A percentile compares a stretch with the other conserved stretches of the same genome.
phyloP scores from a whole-genome alignment of 2,329 filamentous ascomycete species.

The Nemania serpens region DNA sequence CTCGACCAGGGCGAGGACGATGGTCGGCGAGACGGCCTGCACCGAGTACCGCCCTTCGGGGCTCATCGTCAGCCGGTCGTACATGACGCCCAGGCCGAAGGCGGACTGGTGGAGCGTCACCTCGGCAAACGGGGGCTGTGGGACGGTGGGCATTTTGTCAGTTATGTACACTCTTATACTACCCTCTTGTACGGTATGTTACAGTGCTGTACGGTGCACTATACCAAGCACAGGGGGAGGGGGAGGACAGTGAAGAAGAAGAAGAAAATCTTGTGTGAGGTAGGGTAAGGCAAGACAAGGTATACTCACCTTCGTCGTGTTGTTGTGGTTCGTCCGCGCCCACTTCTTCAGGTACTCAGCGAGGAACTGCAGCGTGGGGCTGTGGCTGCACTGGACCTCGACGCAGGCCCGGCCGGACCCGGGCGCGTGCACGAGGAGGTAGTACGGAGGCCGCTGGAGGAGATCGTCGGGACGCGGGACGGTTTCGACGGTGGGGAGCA shows the following conservation, averaged over 20 bases:
- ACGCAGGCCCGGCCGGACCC: slow-evolving; percentile 40
- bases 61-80: slow-evolving; percentile 50
- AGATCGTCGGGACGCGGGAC: slow-evolving; percentile 55
- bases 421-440: slow-evolving; percentile 47
- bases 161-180: too few relatives aligned
- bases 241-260: too few relatives aligned
- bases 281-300: not conserved
- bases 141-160: too few relatives aligned
- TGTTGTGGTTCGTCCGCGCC: slow-evolving; percentile 50
- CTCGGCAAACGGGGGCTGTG: slow-evolving; percentile 50
- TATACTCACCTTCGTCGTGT: slow-evolving; percentile 31
- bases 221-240: not conserved
- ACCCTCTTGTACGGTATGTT: too few relatives aligned
- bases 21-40: slow-evolving; percentile 48
- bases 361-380: slow-evolving; percentile 50
- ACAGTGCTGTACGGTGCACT: too few relatives aligned
- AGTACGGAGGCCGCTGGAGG: slow-evolving; percentile 53
- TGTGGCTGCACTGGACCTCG: slow-evolving; percentile 54
- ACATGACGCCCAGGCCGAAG: slow-evolving; percentile 50
- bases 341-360: slow-evolving; percentile 53
- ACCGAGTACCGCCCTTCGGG: slow-evolving; percentile 42
- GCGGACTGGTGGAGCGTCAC: slow-evolving; percentile 50
- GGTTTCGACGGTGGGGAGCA: slow-evolving; percentile 48
- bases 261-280: not conserved
- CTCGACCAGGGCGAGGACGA: slow-evolving; percentile 53